Evolutionary conservation across 2,329 filamentous ascomycete genomes (phyloP).

Genomic region (Amesomyces nigricolor): DNA sequence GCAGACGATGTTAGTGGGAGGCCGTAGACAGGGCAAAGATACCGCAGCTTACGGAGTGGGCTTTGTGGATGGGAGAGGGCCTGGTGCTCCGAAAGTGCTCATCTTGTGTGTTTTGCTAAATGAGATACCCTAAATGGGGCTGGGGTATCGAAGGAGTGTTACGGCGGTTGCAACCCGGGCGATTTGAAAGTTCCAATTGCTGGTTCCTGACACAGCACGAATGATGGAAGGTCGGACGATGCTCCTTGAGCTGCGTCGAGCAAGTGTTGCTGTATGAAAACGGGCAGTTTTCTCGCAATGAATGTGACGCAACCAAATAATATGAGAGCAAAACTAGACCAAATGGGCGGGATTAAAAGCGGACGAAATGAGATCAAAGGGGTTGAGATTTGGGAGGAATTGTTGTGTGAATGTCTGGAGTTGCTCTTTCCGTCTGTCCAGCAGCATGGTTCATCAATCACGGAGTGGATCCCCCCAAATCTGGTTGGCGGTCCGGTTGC

Average conservation of each 20-base stretch:
- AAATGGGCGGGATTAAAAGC: no score
- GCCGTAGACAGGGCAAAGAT: neutral
- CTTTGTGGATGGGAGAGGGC: constrained; percentile 29
- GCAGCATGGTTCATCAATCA: no score
- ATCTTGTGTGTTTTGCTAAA: constrained; percentile 16
- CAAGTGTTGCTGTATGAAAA: no score
- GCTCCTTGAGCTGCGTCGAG: neutral
- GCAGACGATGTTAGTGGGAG: neutral
- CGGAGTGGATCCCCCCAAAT: no score
- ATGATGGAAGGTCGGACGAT: neutral
- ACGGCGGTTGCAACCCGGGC: no score
- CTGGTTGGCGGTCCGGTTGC: neutral
- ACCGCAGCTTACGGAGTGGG: constrained; percentile 32
- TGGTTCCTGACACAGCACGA: neutral
- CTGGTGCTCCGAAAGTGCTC: constrained; percentile 32
- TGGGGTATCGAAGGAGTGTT: neutral
- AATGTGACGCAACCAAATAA: no score
- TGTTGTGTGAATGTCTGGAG: neutral
- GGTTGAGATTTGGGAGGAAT: no score
- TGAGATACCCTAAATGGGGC: no score
- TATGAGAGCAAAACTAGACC: no score
- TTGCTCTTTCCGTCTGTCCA: neutral
- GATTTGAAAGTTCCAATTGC: neutral
- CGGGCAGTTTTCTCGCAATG: no score
- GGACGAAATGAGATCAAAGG: no score